Conservation (phyloP, 1,139 yeast species). For the Magnusiomyces paraingens region DNA sequence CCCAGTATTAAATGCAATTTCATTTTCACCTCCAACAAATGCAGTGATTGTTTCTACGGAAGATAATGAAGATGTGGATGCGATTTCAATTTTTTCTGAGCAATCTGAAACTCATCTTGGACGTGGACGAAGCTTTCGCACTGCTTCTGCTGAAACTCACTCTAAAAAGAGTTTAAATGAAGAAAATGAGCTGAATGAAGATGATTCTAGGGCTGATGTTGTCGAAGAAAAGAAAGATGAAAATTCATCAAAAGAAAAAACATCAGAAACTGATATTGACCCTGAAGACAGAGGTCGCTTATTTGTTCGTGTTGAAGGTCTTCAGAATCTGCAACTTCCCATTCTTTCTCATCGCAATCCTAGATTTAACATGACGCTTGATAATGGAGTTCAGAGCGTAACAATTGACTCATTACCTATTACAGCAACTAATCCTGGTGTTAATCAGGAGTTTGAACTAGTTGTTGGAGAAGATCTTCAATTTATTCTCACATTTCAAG, state of each 20-base stretch:
- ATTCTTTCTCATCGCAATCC: conserved; percentile 36
- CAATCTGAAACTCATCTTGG: background rate
- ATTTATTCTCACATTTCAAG: conserved; percentile 63
- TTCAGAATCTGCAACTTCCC: conserved; percentile 55
- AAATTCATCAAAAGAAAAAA: background rate
- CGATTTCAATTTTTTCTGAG: conserved; percentile 11
- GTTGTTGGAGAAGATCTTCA: conserved; percentile 58
- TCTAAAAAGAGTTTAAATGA: background rate
- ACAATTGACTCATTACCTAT: conserved; percentile 60
- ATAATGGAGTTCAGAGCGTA: conserved; percentile 83
- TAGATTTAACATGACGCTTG: conserved; percentile 61
- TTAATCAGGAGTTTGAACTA: conserved; percentile 79
- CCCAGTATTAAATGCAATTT: conserved; percentile 22
- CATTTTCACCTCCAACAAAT: conserved; percentile 17
- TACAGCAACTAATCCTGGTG: conserved; percentile 35
- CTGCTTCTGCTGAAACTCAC: background rate
- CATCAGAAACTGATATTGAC: conserved; percentile 25
- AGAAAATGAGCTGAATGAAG: background rate
- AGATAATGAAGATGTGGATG: conserved; percentile 12
- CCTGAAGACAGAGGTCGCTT: conserved; percentile 63
- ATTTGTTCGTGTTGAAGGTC: conserved; percentile 60
- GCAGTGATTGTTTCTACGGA: conserved; percentile 12
- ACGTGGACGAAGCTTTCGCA: background rate
- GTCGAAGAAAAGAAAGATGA: no score
- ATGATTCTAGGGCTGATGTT: no score